These are phyloP conservation scores for Sungouiella thailandica DNA, from an alignment of 805 yeast genomes.

Conservation along the genomic window DNA sequence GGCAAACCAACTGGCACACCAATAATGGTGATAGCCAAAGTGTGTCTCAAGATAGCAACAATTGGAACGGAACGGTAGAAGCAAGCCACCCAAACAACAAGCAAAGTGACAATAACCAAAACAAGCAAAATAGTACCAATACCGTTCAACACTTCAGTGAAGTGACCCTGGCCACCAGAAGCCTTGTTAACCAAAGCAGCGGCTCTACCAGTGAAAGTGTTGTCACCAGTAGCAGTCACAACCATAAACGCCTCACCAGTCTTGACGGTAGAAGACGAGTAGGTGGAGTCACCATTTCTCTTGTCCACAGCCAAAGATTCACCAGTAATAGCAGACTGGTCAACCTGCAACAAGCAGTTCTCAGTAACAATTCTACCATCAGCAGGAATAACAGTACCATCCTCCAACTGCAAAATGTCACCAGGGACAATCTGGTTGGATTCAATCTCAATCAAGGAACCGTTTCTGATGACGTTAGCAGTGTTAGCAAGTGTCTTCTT, in stretches of 20 bases:
- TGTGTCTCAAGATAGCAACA: conserved; percentile 84
- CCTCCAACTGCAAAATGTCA: conserved; percentile 88
- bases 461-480: conserved; percentile 82
- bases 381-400: conserved; percentile 88
- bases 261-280: conserved; percentile 92
- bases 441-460: conserved; percentile 67
- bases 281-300: conserved; percentile 78
- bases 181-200: conserved; percentile 96
- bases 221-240: conserved; percentile 93
- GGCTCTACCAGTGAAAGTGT: conserved; percentile 95
- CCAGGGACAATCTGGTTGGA: conserved; percentile 91
- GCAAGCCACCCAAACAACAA: conserved; percentile 88
- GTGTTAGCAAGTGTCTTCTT: conserved; percentile 91
- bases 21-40: conserved; percentile 91
- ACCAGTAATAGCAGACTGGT: conserved; percentile 97
- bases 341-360: conserved; percentile 83
- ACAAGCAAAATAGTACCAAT: conserved; percentile 90
- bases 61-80: conserved; percentile 89
- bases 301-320: conserved; percentile 95
- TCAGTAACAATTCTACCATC: conserved; percentile 88
- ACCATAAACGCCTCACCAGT: conserved; percentile 94
- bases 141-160: conserved; percentile 96
- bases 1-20: conserved; percentile 99
- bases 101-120: conserved; percentile 79
- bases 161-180: conserved; percentile 89